Conservation (phyloP, 441 rosid genomes). For the Brassica balearica region DNA sequence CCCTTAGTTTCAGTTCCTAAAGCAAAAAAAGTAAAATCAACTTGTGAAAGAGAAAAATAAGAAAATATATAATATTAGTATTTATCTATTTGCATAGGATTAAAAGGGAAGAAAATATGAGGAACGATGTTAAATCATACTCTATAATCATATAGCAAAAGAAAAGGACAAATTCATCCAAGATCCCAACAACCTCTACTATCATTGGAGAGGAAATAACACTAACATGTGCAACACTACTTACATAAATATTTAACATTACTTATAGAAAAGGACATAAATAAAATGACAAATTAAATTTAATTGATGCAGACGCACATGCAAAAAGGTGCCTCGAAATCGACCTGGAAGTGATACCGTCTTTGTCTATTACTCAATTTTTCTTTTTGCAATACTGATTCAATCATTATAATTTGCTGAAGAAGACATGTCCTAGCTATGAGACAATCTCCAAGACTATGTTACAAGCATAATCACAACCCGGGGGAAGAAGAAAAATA, state of each 20-base stretch:
- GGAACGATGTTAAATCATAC: not conserved
- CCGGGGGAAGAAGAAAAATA: constrained; percentile 19
- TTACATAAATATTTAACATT: not conserved
- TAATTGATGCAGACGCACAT: constrained; percentile 32
- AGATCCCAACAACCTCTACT: constrained; percentile 36
- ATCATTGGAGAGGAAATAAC: constrained; percentile 30
- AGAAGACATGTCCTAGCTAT: constrained; percentile 28
- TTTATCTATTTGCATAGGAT: constrained; percentile 18
- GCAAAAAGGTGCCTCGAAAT: constrained; percentile 41
- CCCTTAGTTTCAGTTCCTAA: not conserved
- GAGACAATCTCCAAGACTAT: constrained; percentile 18
- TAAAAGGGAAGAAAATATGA: constrained; percentile 1
- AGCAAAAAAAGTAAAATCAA: not conserved
- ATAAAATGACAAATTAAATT: constrained; percentile 15
- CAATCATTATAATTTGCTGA: constrained; percentile 26
- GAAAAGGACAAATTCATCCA: not conserved
- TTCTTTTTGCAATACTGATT: constrained; percentile 16
- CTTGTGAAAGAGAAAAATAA: not conserved
- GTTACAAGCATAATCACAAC: constrained; percentile 28
- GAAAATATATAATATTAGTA: not conserved
- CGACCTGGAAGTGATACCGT: constrained; percentile 34
- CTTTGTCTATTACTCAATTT: constrained; percentile 36
- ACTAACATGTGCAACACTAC: constrained; percentile 33
- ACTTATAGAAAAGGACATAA: constrained; percentile 16
- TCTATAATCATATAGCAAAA: constrained; percentile 11